These are phyloP conservation scores for Ilyonectria mors-panacis DNA, from an alignment of 2,329 filamentous ascomycete genomes.

Conservation along the genomic window DNA sequence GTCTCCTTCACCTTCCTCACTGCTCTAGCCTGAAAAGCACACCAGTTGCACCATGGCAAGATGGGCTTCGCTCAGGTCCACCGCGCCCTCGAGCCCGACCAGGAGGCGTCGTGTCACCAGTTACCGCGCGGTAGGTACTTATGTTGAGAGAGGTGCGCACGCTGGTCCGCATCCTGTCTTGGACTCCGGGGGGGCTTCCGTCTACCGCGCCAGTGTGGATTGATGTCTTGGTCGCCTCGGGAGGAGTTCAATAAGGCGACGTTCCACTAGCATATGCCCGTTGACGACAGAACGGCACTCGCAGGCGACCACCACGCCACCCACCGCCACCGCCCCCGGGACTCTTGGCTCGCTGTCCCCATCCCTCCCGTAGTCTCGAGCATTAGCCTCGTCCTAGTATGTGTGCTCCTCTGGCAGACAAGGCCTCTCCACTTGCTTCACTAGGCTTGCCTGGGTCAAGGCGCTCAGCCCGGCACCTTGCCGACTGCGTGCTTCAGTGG, in stretches of 20 bases:
- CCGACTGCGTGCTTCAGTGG: constrained; percentile 1
- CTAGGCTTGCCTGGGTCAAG: constrained; percentile 1
- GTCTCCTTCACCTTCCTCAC: neutral
- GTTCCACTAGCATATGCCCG: constrained; percentile 6
- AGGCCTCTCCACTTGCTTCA: neutral
- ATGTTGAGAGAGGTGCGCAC: constrained; percentile 6
- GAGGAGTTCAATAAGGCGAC: constrained; percentile 1
- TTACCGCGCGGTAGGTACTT: neutral
- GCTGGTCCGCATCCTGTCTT: neutral
- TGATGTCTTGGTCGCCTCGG: constrained; percentile 5
- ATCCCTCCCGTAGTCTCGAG: neutral
- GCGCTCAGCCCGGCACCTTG: constrained; percentile 1
- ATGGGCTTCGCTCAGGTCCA: constrained; percentile 5
- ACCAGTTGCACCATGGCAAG: neutral
- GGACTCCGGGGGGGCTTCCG: constrained; percentile 12
- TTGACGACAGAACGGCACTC: constrained; percentile 10
- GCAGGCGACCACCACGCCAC: constrained; percentile 4
- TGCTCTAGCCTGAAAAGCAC: neutral
- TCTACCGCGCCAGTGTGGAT: constrained; percentile 8
- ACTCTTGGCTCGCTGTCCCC: constrained; percentile 8
- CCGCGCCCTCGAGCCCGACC: constrained; percentile 15
- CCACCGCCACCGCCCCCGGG: constrained; percentile 5
- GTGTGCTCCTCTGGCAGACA: neutral
- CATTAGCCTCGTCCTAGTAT: neutral
- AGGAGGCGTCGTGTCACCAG: constrained; percentile 17